phyloP scores from a whole-genome alignment of 176 grass and related monocot genomes.

The Thalia dealbata region DNA sequence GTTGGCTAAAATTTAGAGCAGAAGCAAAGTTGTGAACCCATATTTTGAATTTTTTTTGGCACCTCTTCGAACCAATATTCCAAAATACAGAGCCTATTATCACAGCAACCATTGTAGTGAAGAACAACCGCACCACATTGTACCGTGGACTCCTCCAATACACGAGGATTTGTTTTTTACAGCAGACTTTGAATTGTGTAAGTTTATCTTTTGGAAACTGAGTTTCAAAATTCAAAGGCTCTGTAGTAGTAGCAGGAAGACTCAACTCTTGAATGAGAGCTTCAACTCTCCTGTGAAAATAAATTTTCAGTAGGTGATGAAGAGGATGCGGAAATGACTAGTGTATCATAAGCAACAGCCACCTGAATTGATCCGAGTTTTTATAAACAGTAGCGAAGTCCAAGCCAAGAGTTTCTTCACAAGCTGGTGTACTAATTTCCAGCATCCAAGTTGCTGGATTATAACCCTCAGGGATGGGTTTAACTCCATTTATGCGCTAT shows the following conservation, averaged over 20 bases:
- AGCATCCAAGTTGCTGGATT: conserved; percentile 94
- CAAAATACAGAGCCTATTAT: conserved; percentile 77
- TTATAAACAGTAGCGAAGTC: conserved; percentile 54
- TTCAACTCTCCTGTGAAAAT: conserved; percentile 35
- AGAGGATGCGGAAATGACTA: not conserved
- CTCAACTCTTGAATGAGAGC: conserved; percentile 39
- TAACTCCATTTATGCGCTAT: conserved; percentile 47
- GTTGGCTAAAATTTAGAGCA: not conserved
- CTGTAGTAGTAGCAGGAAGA: conserved; percentile 28
- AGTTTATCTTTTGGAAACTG: conserved; percentile 42
- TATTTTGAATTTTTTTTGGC: not conserved
- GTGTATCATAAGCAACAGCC: not conserved
- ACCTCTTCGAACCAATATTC: conserved; percentile 48
- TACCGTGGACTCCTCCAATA: conserved; percentile 81
- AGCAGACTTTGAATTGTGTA: conserved; percentile 46
- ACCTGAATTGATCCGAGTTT: conserved; percentile 55
- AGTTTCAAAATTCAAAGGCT: conserved; percentile 44
- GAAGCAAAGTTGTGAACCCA: not conserved
- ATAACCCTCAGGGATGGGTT: conserved; percentile 38
- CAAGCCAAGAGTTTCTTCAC: conserved; percentile 47
- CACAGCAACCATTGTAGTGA: conserved; percentile 37
- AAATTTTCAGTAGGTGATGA: too few relatives aligned
- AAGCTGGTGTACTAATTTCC: conserved; percentile 57
- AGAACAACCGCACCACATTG: conserved; percentile 53
- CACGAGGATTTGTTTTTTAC: conserved; percentile 49